phyloP scores from a whole-genome alignment of 495 filamentous ascomycete genomes.

The Lophiostoma macrostomum region DNA sequence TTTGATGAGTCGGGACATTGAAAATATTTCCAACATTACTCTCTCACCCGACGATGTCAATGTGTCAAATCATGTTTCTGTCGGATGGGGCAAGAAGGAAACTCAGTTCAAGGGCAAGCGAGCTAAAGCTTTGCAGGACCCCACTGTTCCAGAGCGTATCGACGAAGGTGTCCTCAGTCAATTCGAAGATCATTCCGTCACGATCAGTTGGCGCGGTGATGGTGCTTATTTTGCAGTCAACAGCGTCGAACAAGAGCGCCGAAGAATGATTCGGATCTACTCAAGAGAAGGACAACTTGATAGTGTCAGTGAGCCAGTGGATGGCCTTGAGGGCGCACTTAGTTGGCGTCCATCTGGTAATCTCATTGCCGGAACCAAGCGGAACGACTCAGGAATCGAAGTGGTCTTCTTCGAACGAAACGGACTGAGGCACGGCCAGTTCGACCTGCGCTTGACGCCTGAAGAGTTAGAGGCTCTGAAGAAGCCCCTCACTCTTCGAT shows the following conservation, averaged over 20 bases:
- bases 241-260: constrained; percentile 59
- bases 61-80: constrained; percentile 90
- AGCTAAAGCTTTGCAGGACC: constrained; percentile 85
- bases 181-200: constrained; percentile 64
- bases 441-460: constrained; percentile 65
- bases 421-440: constrained; percentile 89
- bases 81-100: constrained; percentile 97
- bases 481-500: constrained; percentile 63
- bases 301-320: constrained; percentile 89
- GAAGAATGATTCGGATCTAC: constrained; percentile 82
- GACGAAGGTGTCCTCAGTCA: constrained; percentile 76
- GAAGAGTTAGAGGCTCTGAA: constrained; percentile 56
- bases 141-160: constrained; percentile 89
- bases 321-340: constrained; percentile 77
- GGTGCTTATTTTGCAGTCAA: constrained; percentile 89
- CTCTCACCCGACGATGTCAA: constrained; percentile 75
- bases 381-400: constrained; percentile 63
- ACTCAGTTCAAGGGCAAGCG: constrained; percentile 95
- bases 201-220: constrained; percentile 91
- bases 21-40: constrained; percentile 69
- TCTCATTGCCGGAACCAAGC: constrained; percentile 79
- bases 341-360: constrained; percentile 93
- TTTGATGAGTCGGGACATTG: constrained; percentile 90
- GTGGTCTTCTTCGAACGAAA: constrained; percentile 97
- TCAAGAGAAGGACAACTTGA: constrained; percentile 85